These are phyloP conservation scores for Umbelopsis sp. DNA, from an alignment of 371 early-diverging fungal genomes.

Conservation along the genomic window DNA sequence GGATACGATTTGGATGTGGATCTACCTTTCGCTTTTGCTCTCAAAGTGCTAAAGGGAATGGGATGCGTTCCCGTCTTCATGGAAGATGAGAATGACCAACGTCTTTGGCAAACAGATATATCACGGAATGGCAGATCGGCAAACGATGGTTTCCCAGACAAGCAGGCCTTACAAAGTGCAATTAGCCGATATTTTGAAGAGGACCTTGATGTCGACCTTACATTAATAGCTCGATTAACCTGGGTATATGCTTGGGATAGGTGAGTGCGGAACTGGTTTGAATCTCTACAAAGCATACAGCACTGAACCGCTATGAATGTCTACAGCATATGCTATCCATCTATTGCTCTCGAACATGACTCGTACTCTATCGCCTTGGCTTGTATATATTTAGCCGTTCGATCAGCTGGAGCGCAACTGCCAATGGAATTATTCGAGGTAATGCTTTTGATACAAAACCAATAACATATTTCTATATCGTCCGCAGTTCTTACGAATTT, in stretches of 20 bases:
- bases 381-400: constrained; percentile 50
- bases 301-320: not conserved
- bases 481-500: not conserved
- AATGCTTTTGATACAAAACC: not conserved
- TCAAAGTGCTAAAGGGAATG: constrained; percentile 46
- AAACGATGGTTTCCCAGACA: not conserved
- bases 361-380: constrained; percentile 45
- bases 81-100: constrained; percentile 23
- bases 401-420: constrained; percentile 27
- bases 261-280: constrained; percentile 18
- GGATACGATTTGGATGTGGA: constrained; percentile 52
- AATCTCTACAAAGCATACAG: not conserved
- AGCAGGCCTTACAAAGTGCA: not conserved
- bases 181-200: constrained; percentile 20
- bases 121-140: constrained; percentile 39
- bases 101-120: constrained; percentile 36
- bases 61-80: constrained; percentile 39
- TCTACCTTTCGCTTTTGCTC: constrained; percentile 50
- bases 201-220: constrained; percentile 49
- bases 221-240: constrained; percentile 41
- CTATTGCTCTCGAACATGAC: constrained; percentile 39
- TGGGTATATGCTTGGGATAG: constrained; percentile 54
- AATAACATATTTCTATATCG: not conserved
- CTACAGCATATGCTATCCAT: constrained; percentile 44
- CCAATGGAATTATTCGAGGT: constrained; percentile 14